These are phyloP conservation scores for Catharanthus roseus DNA, from an alignment of 257 asterid genomes.

Conservation along the genomic window DNA sequence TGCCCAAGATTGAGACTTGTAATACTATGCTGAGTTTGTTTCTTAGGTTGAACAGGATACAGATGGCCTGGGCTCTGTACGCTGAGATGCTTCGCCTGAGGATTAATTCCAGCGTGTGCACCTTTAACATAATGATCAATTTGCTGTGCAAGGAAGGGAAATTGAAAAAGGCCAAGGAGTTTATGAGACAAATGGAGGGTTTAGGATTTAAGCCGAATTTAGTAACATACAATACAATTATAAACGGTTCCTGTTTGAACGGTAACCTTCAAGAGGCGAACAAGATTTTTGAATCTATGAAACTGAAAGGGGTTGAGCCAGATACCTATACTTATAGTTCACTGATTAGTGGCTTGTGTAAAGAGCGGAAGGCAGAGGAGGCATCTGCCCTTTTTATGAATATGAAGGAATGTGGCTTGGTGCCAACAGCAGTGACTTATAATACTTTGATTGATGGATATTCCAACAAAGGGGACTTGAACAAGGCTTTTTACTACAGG, in stretches of 20 bases:
- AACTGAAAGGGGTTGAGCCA: slow-evolving; percentile 30
- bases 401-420: slow-evolving; percentile 42
- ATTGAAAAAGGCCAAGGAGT: slow-evolving; percentile 39
- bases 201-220: slow-evolving; percentile 42
- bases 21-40: slow-evolving; percentile 43
- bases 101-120: slow-evolving; percentile 33
- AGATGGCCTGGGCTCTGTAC: slow-evolving; percentile 36
- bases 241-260: slow-evolving; percentile 32
- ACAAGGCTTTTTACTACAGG: slow-evolving; percentile 38
- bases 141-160: slow-evolving; percentile 50
- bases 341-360: slow-evolving; percentile 37
- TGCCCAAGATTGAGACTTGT: slow-evolving; percentile 45
- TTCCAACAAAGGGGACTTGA: slow-evolving; percentile 42
- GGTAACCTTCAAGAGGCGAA: slow-evolving; percentile 39
- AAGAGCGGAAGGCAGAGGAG: slow-evolving; percentile 32
- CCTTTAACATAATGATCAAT: slow-evolving; percentile 49
- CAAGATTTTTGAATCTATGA: slow-evolving; percentile 33
- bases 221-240: slow-evolving; percentile 46
- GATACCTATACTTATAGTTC: slow-evolving; percentile 44
- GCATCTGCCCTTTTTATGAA: slow-evolving; percentile 38
- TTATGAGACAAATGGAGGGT: slow-evolving; percentile 38
- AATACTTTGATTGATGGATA: slow-evolving; percentile 46
- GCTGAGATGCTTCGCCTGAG: slow-evolving; percentile 41
- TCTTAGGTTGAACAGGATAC: slow-evolving; percentile 26
- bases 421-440: slow-evolving; percentile 41